A percentile compares a stretch with the other conserved stretches of the same genome.
Conservation (phyloP, 2,329 filamentous ascomycete genomes). For the Alternaria sp. region DNA sequence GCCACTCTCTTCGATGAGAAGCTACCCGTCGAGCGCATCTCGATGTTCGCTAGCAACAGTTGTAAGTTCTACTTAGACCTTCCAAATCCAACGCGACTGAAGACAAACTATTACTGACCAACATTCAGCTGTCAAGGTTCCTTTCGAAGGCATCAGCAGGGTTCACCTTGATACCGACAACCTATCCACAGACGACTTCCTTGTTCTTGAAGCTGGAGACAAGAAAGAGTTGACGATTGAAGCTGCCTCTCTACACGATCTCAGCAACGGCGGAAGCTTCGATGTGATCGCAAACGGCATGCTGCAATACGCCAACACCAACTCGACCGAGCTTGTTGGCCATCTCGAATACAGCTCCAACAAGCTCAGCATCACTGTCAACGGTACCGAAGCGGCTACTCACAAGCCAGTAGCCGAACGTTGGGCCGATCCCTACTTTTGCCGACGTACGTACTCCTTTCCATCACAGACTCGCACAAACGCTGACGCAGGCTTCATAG, state of each 20-base stretch:
- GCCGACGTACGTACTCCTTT: background rate
- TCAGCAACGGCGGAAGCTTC: slow-evolving; percentile 1
- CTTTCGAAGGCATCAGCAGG: background rate
- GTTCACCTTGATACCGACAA: background rate
- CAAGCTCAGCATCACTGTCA: slow-evolving; percentile 62
- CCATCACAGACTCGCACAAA: slow-evolving; percentile 59
- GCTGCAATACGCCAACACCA: slow-evolving; percentile 48
- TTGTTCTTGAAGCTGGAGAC: background rate
- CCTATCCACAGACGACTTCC: background rate
- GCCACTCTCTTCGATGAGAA: slow-evolving; percentile 60
- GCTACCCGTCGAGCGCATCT: slow-evolving; percentile 61
- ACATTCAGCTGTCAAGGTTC: background rate
- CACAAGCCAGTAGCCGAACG: slow-evolving; percentile 46
- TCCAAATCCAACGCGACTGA: background rate
- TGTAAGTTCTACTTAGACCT: background rate
- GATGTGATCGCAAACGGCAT: slow-evolving; percentile 62
- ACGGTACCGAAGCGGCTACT: slow-evolving; percentile 60
- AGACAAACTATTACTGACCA: background rate
- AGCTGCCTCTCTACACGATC: background rate
- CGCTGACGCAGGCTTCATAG: slow-evolving; percentile 62
- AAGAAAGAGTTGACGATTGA: background rate
- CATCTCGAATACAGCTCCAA: slow-evolving; percentile 66
- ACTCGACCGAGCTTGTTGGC: slow-evolving; percentile 62
- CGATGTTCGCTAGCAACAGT: slow-evolving; percentile 57
- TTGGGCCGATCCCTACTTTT: background rate